A percentile compares a stretch with the other conserved stretches of the same genome.
These are phyloP conservation scores for Cenchrus purpureus DNA, from an alignment of 176 grass and related monocot genomes.

Conservation along the genomic window DNA sequence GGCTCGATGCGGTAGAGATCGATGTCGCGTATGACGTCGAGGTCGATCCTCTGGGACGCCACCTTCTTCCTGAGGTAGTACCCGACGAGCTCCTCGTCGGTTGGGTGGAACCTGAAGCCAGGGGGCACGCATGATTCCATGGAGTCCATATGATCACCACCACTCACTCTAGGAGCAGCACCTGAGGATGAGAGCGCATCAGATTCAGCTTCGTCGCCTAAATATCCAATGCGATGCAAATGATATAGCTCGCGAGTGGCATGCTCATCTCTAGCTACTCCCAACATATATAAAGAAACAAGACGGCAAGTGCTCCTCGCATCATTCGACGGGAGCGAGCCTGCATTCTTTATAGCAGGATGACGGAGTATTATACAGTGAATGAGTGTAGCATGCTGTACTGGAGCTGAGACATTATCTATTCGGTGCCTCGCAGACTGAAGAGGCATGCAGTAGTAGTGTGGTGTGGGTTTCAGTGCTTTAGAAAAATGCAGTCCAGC, in stretches of 20 bases:
- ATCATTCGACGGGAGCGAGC: constrained; percentile 25
- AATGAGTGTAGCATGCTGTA: constrained; percentile 38
- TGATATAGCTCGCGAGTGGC: constrained; percentile 62
- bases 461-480: constrained; percentile 76
- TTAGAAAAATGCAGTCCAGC: constrained; percentile 45
- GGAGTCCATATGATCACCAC: constrained; percentile 70
- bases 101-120: constrained; percentile 99
- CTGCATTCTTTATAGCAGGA: constrained; percentile 41
- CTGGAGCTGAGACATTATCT: too few relatives aligned
- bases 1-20: constrained; percentile 99
- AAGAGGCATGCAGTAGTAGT: constrained; percentile 38
- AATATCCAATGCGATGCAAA: constrained; percentile 35
- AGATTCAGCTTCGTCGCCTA: constrained; percentile 49
- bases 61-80: constrained; percentile 99
- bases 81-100: constrained; percentile 95
- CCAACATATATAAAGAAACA: not conserved
- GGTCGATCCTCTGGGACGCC: constrained; percentile 96
- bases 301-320: constrained; percentile 38
- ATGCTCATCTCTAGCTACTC: not conserved
- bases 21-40: constrained; percentile 96
- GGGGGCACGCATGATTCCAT: constrained; percentile 96
- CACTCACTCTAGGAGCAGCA: not conserved
- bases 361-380: constrained; percentile 6
- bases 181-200: constrained; percentile 45
- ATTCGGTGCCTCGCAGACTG: too few relatives aligned